Percentiles rank a stretch among this genome's conserved stretches.
These are phyloP conservation scores for Linum tenue DNA, from an alignment of 345 rosid species.

Conservation along the genomic window DNA sequence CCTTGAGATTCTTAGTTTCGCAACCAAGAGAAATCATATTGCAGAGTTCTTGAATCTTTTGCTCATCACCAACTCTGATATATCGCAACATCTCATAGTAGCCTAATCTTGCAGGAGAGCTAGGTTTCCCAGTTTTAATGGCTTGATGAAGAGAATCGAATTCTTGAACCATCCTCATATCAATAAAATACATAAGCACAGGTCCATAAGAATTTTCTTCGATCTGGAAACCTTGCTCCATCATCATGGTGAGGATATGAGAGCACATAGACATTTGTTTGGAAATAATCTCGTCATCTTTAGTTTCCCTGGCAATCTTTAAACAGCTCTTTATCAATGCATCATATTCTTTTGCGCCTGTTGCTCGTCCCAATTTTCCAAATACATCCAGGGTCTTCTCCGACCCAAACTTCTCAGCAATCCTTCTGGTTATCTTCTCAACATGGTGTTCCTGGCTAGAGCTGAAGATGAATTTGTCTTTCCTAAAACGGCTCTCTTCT, in stretches of 20 bases:
- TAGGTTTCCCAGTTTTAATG: slow-evolving; percentile 31
- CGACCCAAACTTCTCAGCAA: slow-evolving; percentile 46
- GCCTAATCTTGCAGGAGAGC: slow-evolving; percentile 40
- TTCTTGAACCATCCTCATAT: slow-evolving; percentile 56
- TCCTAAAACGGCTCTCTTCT: slow-evolving; percentile 50
- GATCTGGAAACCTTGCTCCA: slow-evolving; percentile 53
- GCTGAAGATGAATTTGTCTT: slow-evolving; percentile 41
- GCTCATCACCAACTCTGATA: slow-evolving; percentile 35
- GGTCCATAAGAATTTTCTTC: slow-evolving; percentile 60
- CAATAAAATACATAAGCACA: slow-evolving; percentile 52
- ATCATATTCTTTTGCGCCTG: slow-evolving; percentile 54
- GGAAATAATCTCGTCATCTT: slow-evolving; percentile 36
- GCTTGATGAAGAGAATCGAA: slow-evolving; percentile 33
- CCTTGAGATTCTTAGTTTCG: slow-evolving; percentile 17
- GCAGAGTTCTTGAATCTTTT: slow-evolving; percentile 54
- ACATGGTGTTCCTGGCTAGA: slow-evolving; percentile 26
- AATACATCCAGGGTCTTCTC: slow-evolving; percentile 33
- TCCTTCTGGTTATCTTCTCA: slow-evolving; percentile 22
- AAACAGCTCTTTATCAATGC: slow-evolving; percentile 42
- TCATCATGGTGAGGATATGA: slow-evolving; percentile 42
- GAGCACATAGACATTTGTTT: slow-evolving; percentile 35
- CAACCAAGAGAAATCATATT: slow-evolving; percentile 19
- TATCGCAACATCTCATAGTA: slow-evolving; percentile 83
- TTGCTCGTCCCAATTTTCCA: slow-evolving; percentile 48
- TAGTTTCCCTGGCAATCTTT: slow-evolving; percentile 38